A percentile compares a stretch with the other conserved stretches of the same genome.
Conservation (phyloP, 148 eudicot species). For the Fagopyrum esculentum region DNA sequence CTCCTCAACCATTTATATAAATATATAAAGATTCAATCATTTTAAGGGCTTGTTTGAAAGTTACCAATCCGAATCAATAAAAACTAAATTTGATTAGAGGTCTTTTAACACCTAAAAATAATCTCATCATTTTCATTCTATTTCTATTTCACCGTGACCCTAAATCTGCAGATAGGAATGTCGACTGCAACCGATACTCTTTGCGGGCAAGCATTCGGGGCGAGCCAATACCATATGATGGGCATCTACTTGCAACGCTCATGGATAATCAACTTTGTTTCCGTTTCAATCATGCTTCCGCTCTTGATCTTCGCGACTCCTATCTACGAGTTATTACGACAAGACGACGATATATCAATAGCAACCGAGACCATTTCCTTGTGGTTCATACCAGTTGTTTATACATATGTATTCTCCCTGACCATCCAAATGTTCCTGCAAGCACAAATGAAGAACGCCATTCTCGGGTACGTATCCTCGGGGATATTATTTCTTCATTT, state of each 20-base stretch:
- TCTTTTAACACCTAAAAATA: too few species aligned
- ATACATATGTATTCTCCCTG: constrained; percentile 1
- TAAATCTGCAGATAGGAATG: constrained; percentile 11
- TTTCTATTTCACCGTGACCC: too few species aligned
- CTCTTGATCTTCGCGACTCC: constrained; percentile 9
- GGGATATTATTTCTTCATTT: background rate
- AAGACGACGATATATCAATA: background rate
- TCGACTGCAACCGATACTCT: constrained; percentile 3
- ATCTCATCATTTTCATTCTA: too few species aligned
- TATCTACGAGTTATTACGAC: constrained; percentile 7
- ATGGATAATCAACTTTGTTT: constrained; percentile 9
- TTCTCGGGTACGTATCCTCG: constrained; percentile 5
- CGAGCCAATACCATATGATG: constrained; percentile 16
- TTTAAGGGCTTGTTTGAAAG: too few species aligned
- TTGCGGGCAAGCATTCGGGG: constrained; percentile 19
- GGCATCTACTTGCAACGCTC: constrained; percentile 19
- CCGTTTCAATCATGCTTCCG: constrained; percentile 10
- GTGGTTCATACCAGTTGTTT: constrained; percentile 16
- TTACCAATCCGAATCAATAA: too few species aligned
- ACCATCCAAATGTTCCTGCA: constrained; percentile 12
- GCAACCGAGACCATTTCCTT: background rate
- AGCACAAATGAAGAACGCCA: too few species aligned
- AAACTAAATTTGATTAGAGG: too few species aligned
- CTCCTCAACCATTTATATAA: too few species aligned
- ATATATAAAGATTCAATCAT: too few species aligned